Percentiles rank a stretch among this genome's conserved stretches.
phyloP scores from a whole-genome alignment of 2,329 filamentous ascomycete species.

The Neofusicoccum sp. region DNA sequence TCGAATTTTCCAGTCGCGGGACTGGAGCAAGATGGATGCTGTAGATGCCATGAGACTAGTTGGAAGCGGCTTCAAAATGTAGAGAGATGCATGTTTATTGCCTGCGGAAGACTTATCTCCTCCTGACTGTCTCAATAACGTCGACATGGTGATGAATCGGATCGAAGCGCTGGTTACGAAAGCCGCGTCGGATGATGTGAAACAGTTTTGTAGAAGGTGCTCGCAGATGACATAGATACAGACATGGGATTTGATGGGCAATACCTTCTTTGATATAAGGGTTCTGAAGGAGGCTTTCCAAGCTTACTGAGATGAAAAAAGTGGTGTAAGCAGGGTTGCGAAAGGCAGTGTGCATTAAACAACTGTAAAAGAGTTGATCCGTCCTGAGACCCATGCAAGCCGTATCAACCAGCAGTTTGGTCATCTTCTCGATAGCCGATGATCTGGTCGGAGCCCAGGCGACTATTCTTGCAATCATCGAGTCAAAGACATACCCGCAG shows the following conservation, averaged over 20 bases:
- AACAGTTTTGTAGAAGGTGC: conserved; percentile 20
- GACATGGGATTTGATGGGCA: not conserved
- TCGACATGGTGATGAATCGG: conserved; percentile 27
- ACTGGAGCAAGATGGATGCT: not conserved
- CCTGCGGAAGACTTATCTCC: not conserved
- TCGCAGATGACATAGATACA: not conserved
- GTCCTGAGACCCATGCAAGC: conserved; percentile 17
- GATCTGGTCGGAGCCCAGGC: conserved; percentile 46
- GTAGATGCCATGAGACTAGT: not conserved
- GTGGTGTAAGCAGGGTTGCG: conserved; percentile 41
- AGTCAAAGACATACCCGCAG: conserved; percentile 54
- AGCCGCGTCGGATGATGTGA: conserved; percentile 26
- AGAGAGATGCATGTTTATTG: not conserved
- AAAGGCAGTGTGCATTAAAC: conserved; percentile 14
- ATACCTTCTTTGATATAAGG: not conserved
- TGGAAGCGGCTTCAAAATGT: not conserved
- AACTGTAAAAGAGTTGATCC: conserved; percentile 18
- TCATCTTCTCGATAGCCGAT: conserved; percentile 47
- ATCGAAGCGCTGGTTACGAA: conserved; percentile 36
- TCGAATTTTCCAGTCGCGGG: not conserved
- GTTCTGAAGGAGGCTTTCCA: conserved; percentile 27
- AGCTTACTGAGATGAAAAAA: conserved; percentile 29
- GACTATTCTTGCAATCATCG: conserved; percentile 60
- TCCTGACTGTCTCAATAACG: not conserved
- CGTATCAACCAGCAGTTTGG: conserved; percentile 13